These are phyloP conservation scores for Plasmodium gaboni DNA, from an alignment of 169 alveolate genomes.

Conservation along the genomic window DNA sequence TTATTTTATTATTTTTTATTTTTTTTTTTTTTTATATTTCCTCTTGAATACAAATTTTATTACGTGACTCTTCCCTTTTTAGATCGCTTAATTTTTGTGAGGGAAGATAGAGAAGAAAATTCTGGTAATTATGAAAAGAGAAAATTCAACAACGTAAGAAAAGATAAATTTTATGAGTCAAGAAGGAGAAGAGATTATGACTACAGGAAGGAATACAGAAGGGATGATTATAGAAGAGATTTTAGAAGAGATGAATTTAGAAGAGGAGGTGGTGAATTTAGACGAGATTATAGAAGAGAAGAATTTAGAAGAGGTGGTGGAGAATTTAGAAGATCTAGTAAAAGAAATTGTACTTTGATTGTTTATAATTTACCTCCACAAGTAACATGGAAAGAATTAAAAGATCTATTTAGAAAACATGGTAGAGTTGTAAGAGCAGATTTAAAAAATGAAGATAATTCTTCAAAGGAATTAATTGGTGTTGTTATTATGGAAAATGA, in stretches of 20 bases:
- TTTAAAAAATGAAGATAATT: slow-evolving; percentile 27
- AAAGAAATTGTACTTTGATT: slow-evolving; percentile 44
- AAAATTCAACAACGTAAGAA: slow-evolving; percentile 36
- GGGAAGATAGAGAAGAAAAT: slow-evolving; percentile 88
- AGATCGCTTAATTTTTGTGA: slow-evolving; percentile 90
- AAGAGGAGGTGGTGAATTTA: slow-evolving; percentile 33
- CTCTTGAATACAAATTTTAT: not conserved
- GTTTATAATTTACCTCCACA: slow-evolving; percentile 70
- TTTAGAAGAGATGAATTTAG: slow-evolving; percentile 24
- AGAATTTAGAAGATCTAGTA: slow-evolving; percentile 26
- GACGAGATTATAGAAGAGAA: slow-evolving; percentile 52
- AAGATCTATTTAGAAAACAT: slow-evolving; percentile 84
- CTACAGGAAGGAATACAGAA: slow-evolving; percentile 26
- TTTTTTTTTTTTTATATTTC: slow-evolving; percentile 53
- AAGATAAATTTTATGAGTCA: slow-evolving; percentile 35
- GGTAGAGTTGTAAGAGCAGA: slow-evolving; percentile 83
- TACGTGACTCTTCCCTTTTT: not conserved
- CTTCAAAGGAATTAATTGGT: slow-evolving; percentile 53
- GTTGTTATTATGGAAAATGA: slow-evolving; percentile 60
- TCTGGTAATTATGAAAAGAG: slow-evolving; percentile 44
- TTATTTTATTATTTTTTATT: not conserved
- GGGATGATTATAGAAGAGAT: slow-evolving; percentile 31
- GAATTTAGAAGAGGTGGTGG: slow-evolving; percentile 35
- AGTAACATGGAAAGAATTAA: slow-evolving; percentile 82
- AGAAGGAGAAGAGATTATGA: slow-evolving; percentile 51